Percentiles rank a stretch among this genome's conserved stretches.
phyloP scores from a whole-genome alignment of 2,329 filamentous ascomycete species.

The Arthrobotrys megalospora region DNA sequence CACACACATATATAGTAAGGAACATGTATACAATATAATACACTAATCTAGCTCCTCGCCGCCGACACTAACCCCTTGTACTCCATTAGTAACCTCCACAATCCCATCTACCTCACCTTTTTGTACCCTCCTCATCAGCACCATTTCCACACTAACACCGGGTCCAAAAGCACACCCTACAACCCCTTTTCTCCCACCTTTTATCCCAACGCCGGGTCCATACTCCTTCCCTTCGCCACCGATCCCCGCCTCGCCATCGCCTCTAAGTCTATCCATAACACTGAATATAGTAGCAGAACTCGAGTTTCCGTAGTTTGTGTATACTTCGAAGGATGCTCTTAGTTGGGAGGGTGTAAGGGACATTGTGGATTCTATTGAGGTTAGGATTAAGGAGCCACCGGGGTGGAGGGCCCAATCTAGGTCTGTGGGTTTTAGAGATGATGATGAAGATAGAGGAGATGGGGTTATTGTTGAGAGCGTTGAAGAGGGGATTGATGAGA shows the following conservation, averaged over 20 bases:
- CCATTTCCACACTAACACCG: constrained; percentile 79
- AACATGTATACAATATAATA: neutral
- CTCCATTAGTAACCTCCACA: constrained; percentile 28
- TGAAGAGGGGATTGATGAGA: constrained; percentile 69
- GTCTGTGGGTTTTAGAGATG: constrained; percentile 69
- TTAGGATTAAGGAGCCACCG: constrained; percentile 77
- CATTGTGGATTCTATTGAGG: constrained; percentile 75
- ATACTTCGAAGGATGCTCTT: constrained; percentile 79
- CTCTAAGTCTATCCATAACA: constrained; percentile 75
- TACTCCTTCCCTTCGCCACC: constrained; percentile 70
- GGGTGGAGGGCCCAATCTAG: constrained; percentile 84
- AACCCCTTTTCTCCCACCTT: constrained; percentile 72
- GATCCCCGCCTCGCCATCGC: constrained; percentile 74
- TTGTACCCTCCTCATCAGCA: constrained; percentile 73
- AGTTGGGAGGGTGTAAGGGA: constrained; percentile 76
- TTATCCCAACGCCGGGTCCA: constrained; percentile 65
- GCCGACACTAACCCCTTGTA: constrained; percentile 28
- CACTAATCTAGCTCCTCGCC: constrained; percentile 51
- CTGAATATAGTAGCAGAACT: constrained; percentile 79
- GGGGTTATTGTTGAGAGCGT: constrained; percentile 68
- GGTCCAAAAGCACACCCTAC: constrained; percentile 80
- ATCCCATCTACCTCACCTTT: neutral
- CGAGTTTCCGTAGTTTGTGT: constrained; percentile 78
- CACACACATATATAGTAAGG: neutral
- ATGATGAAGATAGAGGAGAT: constrained; percentile 67